Evolutionary conservation across 2,329 filamentous ascomycete genomes (phyloP).

Genomic region (Sporothrix globosa): DNA sequence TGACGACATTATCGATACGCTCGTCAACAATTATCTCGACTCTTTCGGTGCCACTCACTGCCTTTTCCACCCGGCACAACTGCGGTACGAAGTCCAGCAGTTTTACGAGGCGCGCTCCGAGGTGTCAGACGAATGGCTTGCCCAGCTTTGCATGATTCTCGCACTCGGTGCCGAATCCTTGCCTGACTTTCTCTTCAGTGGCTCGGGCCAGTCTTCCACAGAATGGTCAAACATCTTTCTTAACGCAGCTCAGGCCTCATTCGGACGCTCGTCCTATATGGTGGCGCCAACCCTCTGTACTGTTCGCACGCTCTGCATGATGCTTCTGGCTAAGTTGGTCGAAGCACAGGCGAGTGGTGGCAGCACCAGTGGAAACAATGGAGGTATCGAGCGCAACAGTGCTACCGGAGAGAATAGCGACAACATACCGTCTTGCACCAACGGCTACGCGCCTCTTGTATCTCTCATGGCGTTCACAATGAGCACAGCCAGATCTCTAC

Average conservation of each 20-base stretch:
- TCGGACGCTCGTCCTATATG: slow-evolving; percentile 37
- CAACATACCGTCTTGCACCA: not conserved
- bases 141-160: slow-evolving; percentile 40
- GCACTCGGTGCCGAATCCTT: slow-evolving; percentile 38
- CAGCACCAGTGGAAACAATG: not conserved
- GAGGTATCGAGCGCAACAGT: not conserved
- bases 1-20: slow-evolving; percentile 34
- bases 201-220: slow-evolving; percentile 35
- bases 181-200: slow-evolving; percentile 32
- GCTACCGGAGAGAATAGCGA: not conserved
- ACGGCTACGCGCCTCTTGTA: slow-evolving; percentile 33
- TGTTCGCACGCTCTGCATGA: slow-evolving; percentile 39
- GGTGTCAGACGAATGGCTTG: slow-evolving; percentile 38
- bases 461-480: slow-evolving; percentile 38
- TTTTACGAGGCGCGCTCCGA: slow-evolving; percentile 36
- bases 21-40: slow-evolving; percentile 38
- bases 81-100: slow-evolving; percentile 36
- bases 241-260: slow-evolving; percentile 38
- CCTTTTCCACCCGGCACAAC: slow-evolving; percentile 37
- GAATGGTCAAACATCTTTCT: slow-evolving; percentile 38
- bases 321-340: slow-evolving; percentile 37
- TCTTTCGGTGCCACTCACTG: slow-evolving; percentile 39
- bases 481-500: slow-evolving; percentile 37
- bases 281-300: slow-evolving; percentile 37
- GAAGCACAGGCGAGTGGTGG: slow-evolving; percentile 37